Conservation (phyloP, 768 basidiomycete genomes). For the Lactarius evosmus region DNA sequence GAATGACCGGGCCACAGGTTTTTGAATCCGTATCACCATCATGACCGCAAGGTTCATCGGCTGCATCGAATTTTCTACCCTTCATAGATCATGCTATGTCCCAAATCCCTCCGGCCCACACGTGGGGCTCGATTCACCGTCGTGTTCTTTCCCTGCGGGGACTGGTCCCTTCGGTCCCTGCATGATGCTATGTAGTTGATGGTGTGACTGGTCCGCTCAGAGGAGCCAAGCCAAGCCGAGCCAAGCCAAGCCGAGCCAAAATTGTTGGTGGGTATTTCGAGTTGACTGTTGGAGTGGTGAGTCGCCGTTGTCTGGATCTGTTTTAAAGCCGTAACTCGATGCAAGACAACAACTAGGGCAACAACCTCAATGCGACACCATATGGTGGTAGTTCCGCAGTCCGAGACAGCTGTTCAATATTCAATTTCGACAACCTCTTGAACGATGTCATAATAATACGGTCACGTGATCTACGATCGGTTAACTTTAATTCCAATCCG, state of each 20-base stretch:
- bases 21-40: neutral
- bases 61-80: neutral
- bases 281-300: neutral
- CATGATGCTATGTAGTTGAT: no score
- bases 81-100: neutral
- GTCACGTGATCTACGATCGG: no score
- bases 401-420: no score
- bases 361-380: neutral
- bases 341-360: neutral
- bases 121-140: neutral
- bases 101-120: neutral
- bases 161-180: neutral
- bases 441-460: no score
- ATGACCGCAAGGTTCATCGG: neutral
- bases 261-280: neutral
- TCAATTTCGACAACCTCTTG: no score
- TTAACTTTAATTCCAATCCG: no score
- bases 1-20: neutral
- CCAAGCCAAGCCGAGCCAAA: neutral
- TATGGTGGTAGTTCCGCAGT: no score
- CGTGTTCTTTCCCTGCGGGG: neutral
- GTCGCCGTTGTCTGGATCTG: neutral
- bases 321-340: neutral
- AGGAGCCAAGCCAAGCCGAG: neutral
- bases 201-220: neutral